These are phyloP conservation scores for Biscogniauxia marginata DNA, from an alignment of 2,329 filamentous ascomycete species.

Conservation along the genomic window DNA sequence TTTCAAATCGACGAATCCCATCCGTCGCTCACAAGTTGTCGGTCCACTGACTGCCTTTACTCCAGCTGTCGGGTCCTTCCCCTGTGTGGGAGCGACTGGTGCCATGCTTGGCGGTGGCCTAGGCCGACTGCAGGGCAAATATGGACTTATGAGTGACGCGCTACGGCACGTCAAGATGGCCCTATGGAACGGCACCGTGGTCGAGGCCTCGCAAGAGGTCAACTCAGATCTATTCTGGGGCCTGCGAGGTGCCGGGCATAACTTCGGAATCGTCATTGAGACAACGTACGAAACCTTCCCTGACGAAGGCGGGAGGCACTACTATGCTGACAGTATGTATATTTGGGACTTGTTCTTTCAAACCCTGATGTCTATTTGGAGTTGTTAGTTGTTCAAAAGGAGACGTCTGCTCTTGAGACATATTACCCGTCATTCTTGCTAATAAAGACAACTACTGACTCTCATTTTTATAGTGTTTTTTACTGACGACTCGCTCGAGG, in stretches of 20 bases:
- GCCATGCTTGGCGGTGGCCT: constrained; percentile 1
- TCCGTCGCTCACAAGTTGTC: too few species aligned
- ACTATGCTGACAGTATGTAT: constrained; percentile 40
- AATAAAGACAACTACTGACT: too few species aligned
- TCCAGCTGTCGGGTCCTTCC: background rate
- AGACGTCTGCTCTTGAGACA: too few species aligned
- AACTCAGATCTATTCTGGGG: constrained; percentile 49
- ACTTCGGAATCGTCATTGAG: constrained; percentile 56
- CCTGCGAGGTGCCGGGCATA: constrained; percentile 55
- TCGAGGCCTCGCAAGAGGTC: background rate
- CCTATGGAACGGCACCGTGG: background rate
- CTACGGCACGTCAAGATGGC: background rate
- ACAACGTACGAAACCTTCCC: constrained; percentile 47
- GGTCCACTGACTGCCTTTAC: background rate
- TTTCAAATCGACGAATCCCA: too few species aligned
- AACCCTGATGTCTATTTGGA: too few species aligned
- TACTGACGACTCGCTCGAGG: constrained; percentile 33
- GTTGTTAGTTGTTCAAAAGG: too few species aligned
- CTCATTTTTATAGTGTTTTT: too few species aligned
- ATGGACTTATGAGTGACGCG: constrained; percentile 1
- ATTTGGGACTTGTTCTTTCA: too few species aligned
- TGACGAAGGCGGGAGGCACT: constrained; percentile 34
- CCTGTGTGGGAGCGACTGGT: background rate
- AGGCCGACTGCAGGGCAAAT: background rate
- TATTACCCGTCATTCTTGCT: too few species aligned